Conservation (phyloP, 2,329 filamentous ascomycete species). For the Fusarium sp. region DNA sequence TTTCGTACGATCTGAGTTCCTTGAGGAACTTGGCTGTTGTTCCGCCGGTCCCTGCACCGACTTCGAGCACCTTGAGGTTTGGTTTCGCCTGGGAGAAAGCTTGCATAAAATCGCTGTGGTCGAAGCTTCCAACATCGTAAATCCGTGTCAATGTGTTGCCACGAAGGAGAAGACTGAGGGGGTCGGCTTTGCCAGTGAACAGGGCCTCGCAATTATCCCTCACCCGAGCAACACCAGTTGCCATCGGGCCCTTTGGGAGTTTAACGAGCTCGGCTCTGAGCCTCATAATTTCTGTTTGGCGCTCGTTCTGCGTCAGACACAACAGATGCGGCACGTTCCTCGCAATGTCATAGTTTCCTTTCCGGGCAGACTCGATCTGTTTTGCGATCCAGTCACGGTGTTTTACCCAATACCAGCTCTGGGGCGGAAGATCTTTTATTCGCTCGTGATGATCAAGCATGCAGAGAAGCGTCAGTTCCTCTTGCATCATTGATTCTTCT, state of each 20-base stretch:
- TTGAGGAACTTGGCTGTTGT: background rate
- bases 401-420: background rate
- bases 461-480: background rate
- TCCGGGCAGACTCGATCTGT: background rate
- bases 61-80: background rate
- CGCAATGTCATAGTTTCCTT: background rate
- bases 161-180: background rate
- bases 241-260: background rate
- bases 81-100: background rate
- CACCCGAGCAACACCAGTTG: background rate
- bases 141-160: background rate
- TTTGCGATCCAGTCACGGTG: background rate
- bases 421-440: background rate
- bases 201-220: background rate
- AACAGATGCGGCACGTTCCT: background rate
- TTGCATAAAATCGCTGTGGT: background rate
- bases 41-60: too few species aligned
- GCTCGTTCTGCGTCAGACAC: background rate
- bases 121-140: background rate
- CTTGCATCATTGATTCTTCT: background rate
- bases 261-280: background rate
- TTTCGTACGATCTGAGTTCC: background rate
- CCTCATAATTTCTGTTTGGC: background rate
- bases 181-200: background rate
- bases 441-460: background rate